phyloP scores from a whole-genome alignment of 2,329 filamentous ascomycete species.

The Neofusicoccum parvum region DNA sequence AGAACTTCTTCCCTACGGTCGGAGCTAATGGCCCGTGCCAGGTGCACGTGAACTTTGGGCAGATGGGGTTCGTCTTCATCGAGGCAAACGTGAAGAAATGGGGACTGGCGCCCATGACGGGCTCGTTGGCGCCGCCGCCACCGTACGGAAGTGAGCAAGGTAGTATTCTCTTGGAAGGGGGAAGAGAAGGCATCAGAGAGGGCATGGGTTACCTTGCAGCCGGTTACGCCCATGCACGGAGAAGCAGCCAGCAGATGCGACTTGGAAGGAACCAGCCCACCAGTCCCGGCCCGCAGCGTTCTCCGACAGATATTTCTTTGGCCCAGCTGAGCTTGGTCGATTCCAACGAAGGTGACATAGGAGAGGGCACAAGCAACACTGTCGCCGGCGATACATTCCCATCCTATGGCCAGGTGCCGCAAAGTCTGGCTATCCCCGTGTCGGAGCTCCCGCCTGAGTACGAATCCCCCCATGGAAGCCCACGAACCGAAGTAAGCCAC shows the following conservation, averaged over 20 bases:
- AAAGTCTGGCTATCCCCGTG: slow-evolving; percentile 18
- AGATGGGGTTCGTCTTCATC: slow-evolving; percentile 97
- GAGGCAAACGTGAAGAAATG: slow-evolving; percentile 99
- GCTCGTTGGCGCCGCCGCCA: slow-evolving; percentile 89
- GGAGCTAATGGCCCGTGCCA: slow-evolving; percentile 91
- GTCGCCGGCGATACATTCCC: background rate
- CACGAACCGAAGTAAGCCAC: slow-evolving; percentile 33
- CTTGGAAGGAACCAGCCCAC: slow-evolving; percentile 68
- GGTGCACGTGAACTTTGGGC: slow-evolving; percentile 96
- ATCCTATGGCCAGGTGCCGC: slow-evolving; percentile 16
- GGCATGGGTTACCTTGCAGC: slow-evolving; percentile 55
- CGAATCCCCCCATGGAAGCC: slow-evolving; percentile 49
- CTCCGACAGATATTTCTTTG: slow-evolving; percentile 93
- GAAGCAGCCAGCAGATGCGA: slow-evolving; percentile 76
- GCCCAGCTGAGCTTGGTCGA: slow-evolving; percentile 77
- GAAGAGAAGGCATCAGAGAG: slow-evolving; percentile 57
- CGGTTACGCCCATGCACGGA: slow-evolving; percentile 62
- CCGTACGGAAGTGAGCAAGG: slow-evolving; percentile 97
- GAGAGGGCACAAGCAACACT: slow-evolving; percentile 66
- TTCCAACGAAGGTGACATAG: slow-evolving; percentile 63
- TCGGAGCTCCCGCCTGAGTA: slow-evolving; percentile 54
- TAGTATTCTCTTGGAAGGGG: slow-evolving; percentile 89
- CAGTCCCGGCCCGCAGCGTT: slow-evolving; percentile 85
- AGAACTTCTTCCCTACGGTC: slow-evolving; percentile 98
- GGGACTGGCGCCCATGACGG: slow-evolving; percentile 94